Percentiles rank a stretch among this genome's conserved stretches.
phyloP scores from a whole-genome alignment of 2,329 filamentous ascomycete species.

The Verticillium dahliae region DNA sequence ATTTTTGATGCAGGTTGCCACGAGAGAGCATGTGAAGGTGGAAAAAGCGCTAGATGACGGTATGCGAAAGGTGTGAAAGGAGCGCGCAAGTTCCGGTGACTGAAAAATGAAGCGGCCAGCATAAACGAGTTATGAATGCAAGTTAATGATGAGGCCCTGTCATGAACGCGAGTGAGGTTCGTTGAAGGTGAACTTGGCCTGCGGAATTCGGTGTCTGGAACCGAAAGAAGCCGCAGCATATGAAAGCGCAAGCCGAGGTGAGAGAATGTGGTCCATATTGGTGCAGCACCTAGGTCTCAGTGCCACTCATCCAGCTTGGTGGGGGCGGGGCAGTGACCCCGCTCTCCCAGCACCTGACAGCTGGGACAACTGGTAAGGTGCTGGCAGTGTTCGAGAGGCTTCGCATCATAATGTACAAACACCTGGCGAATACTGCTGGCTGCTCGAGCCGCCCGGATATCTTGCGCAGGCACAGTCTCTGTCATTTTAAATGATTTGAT shows the following conservation, averaged over 20 bases:
- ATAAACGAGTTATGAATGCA: neutral
- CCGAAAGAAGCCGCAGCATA: neutral
- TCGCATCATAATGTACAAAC: neutral
- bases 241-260: neutral
- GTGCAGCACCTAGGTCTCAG: neutral
- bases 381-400: no score
- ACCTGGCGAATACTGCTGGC: neutral
- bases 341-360: neutral
- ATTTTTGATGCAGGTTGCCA: neutral
- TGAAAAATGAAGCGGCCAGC: neutral
- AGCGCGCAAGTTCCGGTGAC: neutral
- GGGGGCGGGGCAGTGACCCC: neutral
- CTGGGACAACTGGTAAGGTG: no score
- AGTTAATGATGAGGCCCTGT: no score
- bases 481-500: no score
- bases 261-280: neutral
- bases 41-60: neutral
- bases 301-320: neutral
- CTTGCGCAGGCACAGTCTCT: no score
- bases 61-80: no score
- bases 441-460: no score
- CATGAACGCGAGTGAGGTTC: neutral
- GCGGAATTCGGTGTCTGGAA: neutral
- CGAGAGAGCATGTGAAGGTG: neutral
- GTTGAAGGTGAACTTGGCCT: neutral